Percentiles rank a stretch among this genome's conserved stretches.
Evolutionary conservation across 2,329 filamentous ascomycete species (phyloP).

Genomic region (Sclerotinia subarctica): DNA sequence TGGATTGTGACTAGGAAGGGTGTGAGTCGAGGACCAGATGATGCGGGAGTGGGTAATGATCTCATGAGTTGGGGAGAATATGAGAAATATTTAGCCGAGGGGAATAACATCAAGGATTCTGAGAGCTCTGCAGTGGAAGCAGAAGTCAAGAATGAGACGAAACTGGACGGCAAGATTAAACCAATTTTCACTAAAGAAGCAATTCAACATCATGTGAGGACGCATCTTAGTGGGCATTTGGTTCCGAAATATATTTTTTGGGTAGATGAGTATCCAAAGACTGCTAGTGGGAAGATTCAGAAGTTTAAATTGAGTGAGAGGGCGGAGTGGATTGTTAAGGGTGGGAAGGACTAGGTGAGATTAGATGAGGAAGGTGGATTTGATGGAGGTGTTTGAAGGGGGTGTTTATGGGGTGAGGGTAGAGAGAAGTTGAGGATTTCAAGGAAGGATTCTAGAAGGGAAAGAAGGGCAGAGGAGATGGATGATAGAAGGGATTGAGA

Average conservation of each 20-base stretch:
- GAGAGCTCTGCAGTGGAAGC: too few relatives aligned
- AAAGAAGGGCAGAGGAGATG: too few relatives aligned
- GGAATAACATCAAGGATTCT: not conserved
- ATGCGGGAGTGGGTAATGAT: constrained; percentile 30
- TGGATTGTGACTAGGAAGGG: constrained; percentile 63
- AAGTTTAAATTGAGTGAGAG: constrained; percentile 80
- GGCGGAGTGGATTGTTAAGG: constrained; percentile 1
- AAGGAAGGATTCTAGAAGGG: too few relatives aligned
- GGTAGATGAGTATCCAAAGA: constrained; percentile 83
- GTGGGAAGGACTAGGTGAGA: too few relatives aligned
- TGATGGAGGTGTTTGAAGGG: too few relatives aligned
- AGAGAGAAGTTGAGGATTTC: too few relatives aligned
- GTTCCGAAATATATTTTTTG: constrained; percentile 91
- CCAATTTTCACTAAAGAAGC: constrained; percentile 51
- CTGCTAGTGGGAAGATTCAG: constrained; percentile 93
- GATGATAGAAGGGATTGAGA: too few relatives aligned
- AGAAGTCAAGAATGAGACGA: constrained; percentile 19
- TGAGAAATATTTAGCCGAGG: not conserved
- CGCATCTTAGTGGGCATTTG: constrained; percentile 68
- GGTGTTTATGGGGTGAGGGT: too few relatives aligned
- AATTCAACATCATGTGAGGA: constrained; percentile 69
- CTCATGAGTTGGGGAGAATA: constrained; percentile 8
- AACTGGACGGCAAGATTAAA: constrained; percentile 15
- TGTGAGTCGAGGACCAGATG: constrained; percentile 26
- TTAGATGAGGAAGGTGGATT: not conserved